These are phyloP conservation scores for Ogataea allantospora DNA, from an alignment of 805 yeast genomes.

Conservation along the genomic window DNA sequence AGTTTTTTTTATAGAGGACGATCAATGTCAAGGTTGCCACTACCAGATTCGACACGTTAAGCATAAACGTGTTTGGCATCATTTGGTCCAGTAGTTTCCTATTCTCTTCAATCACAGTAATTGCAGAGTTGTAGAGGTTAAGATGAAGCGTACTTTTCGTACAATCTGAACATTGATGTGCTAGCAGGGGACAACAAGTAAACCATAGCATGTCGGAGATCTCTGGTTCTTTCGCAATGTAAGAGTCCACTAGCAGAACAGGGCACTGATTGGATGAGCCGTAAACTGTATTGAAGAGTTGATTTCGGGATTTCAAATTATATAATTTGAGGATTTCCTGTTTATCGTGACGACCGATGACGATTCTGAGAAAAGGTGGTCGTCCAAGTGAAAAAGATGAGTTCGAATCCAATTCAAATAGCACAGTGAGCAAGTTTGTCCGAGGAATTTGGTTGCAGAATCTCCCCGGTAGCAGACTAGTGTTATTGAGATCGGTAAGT, in stretches of 20 bases:
- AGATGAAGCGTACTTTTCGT: conserved; percentile 4
- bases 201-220: conserved; percentile 11
- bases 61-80: not conserved
- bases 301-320: too few species aligned
- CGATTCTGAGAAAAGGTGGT: conserved; percentile 8
- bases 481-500: conserved; percentile 10
- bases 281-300: conserved; percentile 4
- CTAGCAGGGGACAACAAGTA: conserved; percentile 14
- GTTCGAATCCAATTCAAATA: conserved; percentile 11
- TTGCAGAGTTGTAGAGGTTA: not conserved
- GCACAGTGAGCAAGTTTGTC: conserved; percentile 10
- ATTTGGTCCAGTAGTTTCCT: not conserved
- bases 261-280: conserved; percentile 12
- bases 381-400: conserved; percentile 15
- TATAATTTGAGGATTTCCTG: too few species aligned
- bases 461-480: conserved; percentile 11
- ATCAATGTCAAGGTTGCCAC: not conserved
- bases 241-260: not conserved
- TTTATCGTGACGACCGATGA: too few species aligned
- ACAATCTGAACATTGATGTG: conserved; percentile 21
- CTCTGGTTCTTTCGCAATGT: not conserved
- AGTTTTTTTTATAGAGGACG: too few species aligned
- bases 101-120: conserved; percentile 4
- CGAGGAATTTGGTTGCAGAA: conserved; percentile 10
- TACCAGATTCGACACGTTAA: not conserved